Conservation (phyloP, 2,329 filamentous ascomycete genomes). For the Alternaria arbusti region DNA sequence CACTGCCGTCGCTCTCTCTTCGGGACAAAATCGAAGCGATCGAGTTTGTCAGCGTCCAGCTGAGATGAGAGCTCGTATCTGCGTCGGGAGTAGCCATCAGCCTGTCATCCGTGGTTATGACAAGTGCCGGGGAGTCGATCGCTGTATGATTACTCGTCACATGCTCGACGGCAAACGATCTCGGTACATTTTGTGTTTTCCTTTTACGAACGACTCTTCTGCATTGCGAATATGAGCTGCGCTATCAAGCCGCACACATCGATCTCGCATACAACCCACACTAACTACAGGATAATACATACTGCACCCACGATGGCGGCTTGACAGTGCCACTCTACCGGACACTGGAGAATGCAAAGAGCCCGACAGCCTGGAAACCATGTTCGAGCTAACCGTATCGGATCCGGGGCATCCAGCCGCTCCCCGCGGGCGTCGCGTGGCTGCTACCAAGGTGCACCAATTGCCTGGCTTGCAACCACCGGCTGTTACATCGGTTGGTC, state of each 20-base stretch:
- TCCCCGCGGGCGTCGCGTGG: constrained; percentile 43
- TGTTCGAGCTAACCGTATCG: constrained; percentile 28
- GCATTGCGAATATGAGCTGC: background rate
- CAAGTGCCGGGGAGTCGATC: constrained; percentile 7
- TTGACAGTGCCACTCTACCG: constrained; percentile 45
- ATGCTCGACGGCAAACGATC: background rate
- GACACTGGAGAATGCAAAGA: constrained; percentile 35
- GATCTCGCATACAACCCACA: constrained; percentile 21
- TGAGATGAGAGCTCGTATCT: constrained; percentile 17
- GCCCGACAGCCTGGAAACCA: constrained; percentile 42
- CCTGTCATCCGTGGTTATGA: constrained; percentile 5
- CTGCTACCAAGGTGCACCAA: constrained; percentile 23
- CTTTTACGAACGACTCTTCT: background rate
- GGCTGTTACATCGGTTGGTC: constrained; percentile 31
- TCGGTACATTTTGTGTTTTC: background rate
- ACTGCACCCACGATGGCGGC: constrained; percentile 41
- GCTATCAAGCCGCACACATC: background rate
- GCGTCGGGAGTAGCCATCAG: constrained; percentile 15
- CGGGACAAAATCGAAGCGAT: constrained; percentile 1
- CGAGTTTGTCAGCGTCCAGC: background rate
- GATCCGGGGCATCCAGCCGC: constrained; percentile 31
- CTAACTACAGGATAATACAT: constrained; percentile 33
- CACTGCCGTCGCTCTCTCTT: background rate
- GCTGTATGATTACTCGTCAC: constrained; percentile 7
- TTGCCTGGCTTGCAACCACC: constrained; percentile 29